Conservation (phyloP, 2,329 filamentous ascomycete genomes). For the Neoascochyta sp. region DNA sequence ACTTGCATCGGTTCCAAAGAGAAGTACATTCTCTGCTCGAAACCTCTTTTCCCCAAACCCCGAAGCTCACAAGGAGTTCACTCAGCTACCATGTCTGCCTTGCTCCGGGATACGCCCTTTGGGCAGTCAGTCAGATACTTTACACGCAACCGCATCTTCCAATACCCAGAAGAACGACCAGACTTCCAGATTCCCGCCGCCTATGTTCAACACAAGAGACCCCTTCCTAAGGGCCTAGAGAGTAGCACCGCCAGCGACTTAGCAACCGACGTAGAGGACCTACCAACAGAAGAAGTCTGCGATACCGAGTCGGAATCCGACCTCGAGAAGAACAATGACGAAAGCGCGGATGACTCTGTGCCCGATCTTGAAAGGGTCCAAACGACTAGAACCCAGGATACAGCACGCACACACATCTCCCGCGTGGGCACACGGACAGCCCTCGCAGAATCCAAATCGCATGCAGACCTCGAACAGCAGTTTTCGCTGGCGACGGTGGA, state of each 20-base stretch:
- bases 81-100: conserved; percentile 28
- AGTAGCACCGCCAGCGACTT: conserved; percentile 6
- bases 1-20: neutral
- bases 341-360: conserved; percentile 12
- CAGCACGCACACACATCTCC: conserved; percentile 28
- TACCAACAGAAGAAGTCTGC: conserved; percentile 21
- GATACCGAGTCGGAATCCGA: conserved; percentile 22
- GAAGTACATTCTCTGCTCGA: neutral
- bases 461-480: conserved; percentile 42
- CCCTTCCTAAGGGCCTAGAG: conserved; percentile 10
- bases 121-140: conserved; percentile 57
- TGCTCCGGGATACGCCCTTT: conserved; percentile 56
- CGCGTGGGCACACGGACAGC: conserved; percentile 39
- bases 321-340: conserved; percentile 18
- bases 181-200: conserved; percentile 51
- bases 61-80: neutral
- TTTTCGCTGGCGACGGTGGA: conserved; percentile 36
- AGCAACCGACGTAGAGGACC: conserved; percentile 14
- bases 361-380: conserved; percentile 35
- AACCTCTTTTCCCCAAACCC: neutral
- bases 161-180: conserved; percentile 58
- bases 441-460: conserved; percentile 34
- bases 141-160: conserved; percentile 52
- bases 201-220: conserved; percentile 32
- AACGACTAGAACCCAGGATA: conserved; percentile 25